phyloP scores from a whole-genome alignment of 2,329 filamentous ascomycete genomes.

The Aspergillus fijiensis region DNA sequence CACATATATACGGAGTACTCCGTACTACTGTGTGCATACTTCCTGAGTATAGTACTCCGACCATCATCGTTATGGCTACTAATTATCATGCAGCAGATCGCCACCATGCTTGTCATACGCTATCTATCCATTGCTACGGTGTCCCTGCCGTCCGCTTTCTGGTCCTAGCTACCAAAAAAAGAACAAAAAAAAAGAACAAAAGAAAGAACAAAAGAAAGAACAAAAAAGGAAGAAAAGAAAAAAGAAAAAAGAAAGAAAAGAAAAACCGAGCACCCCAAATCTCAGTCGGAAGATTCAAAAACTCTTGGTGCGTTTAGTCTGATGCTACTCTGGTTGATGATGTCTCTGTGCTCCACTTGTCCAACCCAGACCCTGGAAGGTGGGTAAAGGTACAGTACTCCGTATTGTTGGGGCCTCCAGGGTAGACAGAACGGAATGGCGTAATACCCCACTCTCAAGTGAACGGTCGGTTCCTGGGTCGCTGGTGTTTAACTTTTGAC shows the following conservation, averaged over 20 bases:
- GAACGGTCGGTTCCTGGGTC: neutral
- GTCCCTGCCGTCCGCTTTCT: neutral
- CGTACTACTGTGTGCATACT: too few species aligned
- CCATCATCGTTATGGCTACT: too few species aligned
- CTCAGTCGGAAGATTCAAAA: neutral
- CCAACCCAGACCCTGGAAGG: slow-evolving; percentile 4
- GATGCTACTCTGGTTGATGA: neutral
- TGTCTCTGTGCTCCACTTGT: slow-evolving; percentile 2
- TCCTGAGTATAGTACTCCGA: neutral
- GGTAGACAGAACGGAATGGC: neutral
- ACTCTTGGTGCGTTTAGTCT: neutral
- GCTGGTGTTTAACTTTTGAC: neutral
- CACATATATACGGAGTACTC: too few species aligned
- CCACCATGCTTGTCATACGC: too few species aligned
- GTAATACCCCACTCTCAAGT: neutral
- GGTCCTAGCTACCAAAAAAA: neutral
- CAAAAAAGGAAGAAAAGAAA: too few species aligned
- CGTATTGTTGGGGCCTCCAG: neutral
- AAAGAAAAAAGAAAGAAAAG: too few species aligned
- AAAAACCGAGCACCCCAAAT: too few species aligned
- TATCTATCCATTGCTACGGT: too few species aligned
- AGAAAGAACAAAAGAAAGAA: neutral
- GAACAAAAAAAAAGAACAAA: neutral
- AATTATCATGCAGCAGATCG: too few species aligned
- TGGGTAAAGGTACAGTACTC: neutral